phyloP scores from a whole-genome alignment of 257 asterid genomes.

The Asclepias syriaca region DNA sequence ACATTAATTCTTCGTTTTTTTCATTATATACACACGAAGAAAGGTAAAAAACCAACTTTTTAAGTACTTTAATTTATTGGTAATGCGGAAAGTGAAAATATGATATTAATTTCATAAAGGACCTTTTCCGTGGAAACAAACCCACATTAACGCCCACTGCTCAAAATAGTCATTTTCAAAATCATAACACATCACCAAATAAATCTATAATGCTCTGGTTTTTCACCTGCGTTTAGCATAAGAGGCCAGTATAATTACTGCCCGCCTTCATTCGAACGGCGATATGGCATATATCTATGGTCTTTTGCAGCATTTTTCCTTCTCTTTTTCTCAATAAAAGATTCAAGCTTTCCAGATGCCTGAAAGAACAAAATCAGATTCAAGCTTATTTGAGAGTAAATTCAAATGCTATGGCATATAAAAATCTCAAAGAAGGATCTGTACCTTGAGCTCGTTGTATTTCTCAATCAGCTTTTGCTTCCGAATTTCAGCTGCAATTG shows the following conservation, averaged over 20 bases:
- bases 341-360: constrained; percentile 77
- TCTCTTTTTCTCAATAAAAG: constrained; percentile 76
- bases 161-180: not conserved
- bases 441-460: constrained; percentile 79
- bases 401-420: not conserved
- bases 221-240: not conserved
- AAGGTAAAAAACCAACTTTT: too few relatives aligned
- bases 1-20: too few relatives aligned
- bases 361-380: constrained; percentile 22
- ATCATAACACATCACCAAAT: not conserved
- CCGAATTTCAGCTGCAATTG: constrained; percentile 69
- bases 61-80: too few relatives aligned
- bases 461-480: constrained; percentile 64
- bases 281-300: constrained; percentile 79
- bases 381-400: not conserved
- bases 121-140: not conserved
- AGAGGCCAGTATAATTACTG: not conserved
- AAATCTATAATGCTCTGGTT: not conserved
- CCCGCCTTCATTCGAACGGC: constrained; percentile 39
- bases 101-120: too few relatives aligned
- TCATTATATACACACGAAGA: too few relatives aligned
- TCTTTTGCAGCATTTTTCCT: constrained; percentile 86
- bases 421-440: not conserved
- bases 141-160: not conserved
- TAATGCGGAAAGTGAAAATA: too few relatives aligned